Percentiles rank a stretch among this genome's conserved stretches.
Conservation (phyloP, 192 early-diverging fungal genomes). For the Rhizoclosmatium sp. region DNA sequence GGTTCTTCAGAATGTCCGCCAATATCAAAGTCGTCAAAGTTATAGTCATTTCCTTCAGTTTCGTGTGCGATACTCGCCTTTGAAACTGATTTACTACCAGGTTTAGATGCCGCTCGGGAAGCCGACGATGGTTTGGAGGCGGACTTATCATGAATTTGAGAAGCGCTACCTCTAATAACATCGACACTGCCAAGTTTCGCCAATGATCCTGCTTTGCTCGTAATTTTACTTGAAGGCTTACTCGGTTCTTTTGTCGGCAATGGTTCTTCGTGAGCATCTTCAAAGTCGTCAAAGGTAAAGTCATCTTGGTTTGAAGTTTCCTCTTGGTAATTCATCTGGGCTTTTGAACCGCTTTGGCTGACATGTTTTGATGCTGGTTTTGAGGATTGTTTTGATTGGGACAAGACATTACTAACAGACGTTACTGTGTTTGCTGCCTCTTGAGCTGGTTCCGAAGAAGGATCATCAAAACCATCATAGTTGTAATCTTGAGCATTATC, state of each 20-base stretch:
- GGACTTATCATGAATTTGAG: not conserved
- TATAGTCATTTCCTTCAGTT: not conserved
- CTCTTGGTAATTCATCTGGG: not conserved
- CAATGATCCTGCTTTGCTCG: not conserved
- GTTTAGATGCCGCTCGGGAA: not conserved
- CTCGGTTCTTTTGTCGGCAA: not conserved
- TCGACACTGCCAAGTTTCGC: not conserved
- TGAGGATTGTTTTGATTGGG: not conserved
- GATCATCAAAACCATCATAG: not conserved
- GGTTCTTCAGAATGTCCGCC: not conserved
- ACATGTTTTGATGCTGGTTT: not conserved
- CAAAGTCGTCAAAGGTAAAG: constrained; percentile 27
- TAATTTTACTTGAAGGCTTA: no score
- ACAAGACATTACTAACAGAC: not conserved
- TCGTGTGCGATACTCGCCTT: not conserved
- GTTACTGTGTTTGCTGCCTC: not conserved
- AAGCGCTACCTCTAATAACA: not conserved
- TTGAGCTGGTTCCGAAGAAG: not conserved
- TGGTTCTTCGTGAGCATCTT: not conserved
- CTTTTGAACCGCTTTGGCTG: not conserved
- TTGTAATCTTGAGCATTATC: not conserved
- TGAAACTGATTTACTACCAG: not conserved
- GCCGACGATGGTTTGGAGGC: not conserved
- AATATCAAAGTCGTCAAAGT: constrained; percentile 30
- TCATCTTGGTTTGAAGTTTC: not conserved